A percentile compares a stretch with the other conserved stretches of the same genome.
Evolutionary conservation across 257 asterid species (phyloP).

Genomic region (Rhazya stricta): DNA sequence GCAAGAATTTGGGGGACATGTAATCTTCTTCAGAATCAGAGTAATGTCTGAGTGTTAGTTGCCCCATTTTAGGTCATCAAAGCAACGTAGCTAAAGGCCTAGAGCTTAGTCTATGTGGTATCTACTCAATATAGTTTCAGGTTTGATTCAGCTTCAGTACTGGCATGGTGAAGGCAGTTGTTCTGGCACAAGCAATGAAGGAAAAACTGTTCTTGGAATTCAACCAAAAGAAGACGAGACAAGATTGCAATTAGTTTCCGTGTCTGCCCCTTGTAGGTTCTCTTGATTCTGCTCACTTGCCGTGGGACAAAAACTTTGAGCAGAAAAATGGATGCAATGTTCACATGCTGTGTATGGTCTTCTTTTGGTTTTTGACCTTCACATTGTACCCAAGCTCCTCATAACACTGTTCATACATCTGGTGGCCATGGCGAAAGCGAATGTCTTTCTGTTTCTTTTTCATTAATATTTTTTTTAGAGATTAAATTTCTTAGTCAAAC

Average conservation of each 20-base stretch:
- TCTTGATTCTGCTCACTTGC: neutral
- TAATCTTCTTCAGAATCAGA: conserved; percentile 5
- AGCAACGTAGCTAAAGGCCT: neutral
- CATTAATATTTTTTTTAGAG: too few relatives aligned
- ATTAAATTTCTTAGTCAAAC: too few relatives aligned
- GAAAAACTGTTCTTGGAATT: neutral
- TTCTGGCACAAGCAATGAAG: neutral
- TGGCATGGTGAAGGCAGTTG: conserved; percentile 6
- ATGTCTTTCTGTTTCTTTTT: neutral
- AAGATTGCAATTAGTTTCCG: neutral
- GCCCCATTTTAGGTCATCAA: neutral
- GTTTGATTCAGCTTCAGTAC: conserved; percentile 4
- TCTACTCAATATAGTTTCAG: neutral
- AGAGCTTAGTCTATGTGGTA: neutral
- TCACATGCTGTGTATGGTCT: neutral
- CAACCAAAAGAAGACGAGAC: neutral
- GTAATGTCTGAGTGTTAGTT: neutral
- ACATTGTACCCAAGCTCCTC: neutral
- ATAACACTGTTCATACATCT: too few relatives aligned
- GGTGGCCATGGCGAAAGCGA: neutral
- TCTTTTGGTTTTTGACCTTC: neutral
- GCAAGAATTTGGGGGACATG: neutral
- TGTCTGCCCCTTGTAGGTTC: neutral
- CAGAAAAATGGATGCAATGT: neutral
- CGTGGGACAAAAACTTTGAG: neutral